A percentile compares a stretch with the other conserved stretches of the same genome.
These are phyloP conservation scores for Trichosporon faecale DNA, from an alignment of 1,284 basidiomycete species.

Conservation along the genomic window DNA sequence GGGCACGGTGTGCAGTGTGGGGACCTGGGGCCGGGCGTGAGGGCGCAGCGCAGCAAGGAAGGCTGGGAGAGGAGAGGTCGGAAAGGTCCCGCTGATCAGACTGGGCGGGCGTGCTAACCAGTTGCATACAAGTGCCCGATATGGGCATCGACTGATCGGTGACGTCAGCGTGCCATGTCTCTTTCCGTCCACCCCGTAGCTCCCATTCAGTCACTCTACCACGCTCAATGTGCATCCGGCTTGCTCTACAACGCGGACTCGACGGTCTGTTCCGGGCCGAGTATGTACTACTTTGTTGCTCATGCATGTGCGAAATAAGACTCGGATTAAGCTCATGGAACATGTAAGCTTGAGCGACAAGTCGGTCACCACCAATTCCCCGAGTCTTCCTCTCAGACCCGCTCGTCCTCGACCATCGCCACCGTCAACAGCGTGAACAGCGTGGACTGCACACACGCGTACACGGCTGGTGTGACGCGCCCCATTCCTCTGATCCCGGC, in stretches of 20 bases:
- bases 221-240: background rate
- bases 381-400: too few species aligned
- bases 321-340: background rate
- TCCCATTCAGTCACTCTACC: background rate
- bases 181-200: background rate
- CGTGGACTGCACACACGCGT: background rate
- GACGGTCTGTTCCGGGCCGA: background rate
- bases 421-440: too few species aligned
- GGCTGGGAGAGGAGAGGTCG: background rate
- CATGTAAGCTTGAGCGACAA: background rate
- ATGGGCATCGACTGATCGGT: background rate
- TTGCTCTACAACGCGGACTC: background rate
- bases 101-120: background rate
- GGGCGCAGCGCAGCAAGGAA: background rate
- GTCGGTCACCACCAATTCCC: too few species aligned
- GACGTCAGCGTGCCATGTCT: constrained; percentile 2
- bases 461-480: background rate
- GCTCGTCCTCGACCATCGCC: too few species aligned
- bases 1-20: background rate
- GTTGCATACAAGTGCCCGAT: background rate
- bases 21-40: background rate
- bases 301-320: background rate
- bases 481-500: background rate
- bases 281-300: background rate
- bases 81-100: background rate